A percentile compares a stretch with the other conserved stretches of the same genome.
These are phyloP conservation scores for Phyllachora maydis DNA, from an alignment of 2,329 filamentous ascomycete species.

Conservation along the genomic window DNA sequence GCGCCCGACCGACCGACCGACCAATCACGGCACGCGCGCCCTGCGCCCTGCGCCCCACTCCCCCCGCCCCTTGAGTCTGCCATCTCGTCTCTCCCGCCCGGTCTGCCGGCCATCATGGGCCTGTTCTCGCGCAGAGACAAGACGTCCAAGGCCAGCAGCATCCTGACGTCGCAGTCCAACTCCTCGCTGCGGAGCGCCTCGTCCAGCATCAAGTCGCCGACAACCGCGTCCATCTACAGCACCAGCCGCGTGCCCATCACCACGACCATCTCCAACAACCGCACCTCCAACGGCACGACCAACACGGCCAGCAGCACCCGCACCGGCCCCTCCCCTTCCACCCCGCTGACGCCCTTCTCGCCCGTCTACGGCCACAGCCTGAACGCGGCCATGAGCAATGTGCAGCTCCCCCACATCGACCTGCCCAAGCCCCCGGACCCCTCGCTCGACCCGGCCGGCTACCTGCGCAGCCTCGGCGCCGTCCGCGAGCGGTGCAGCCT, in stretches of 20 bases:
- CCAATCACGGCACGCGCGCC: slow-evolving; percentile 2
- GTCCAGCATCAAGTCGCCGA: slow-evolving; percentile 24
- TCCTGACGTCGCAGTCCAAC: slow-evolving; percentile 23
- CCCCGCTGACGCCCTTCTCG: slow-evolving; percentile 29
- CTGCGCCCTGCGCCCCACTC: too few species aligned
- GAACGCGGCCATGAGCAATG: too few species aligned
- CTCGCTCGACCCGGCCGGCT: slow-evolving; percentile 68
- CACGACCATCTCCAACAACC: slow-evolving; percentile 21
- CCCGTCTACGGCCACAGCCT: slow-evolving; percentile 19
- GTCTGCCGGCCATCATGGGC: slow-evolving; percentile 29
- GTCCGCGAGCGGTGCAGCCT: slow-evolving; percentile 63
- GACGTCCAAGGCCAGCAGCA: slow-evolving; percentile 16
- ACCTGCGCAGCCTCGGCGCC: slow-evolving; percentile 74
- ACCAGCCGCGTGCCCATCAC: too few species aligned
- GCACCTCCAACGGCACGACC: slow-evolving; percentile 27
- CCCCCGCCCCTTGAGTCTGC: too few species aligned
- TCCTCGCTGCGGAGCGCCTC: slow-evolving; percentile 28
- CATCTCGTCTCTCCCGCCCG: too few species aligned
- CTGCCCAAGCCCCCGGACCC: slow-evolving; percentile 77
- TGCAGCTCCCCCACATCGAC: slow-evolving; percentile 60
- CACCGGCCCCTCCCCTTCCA: slow-evolving; percentile 20
- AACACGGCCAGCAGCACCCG: too few species aligned
- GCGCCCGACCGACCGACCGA: slow-evolving; percentile 2
- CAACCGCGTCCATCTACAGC: slow-evolving; percentile 11
- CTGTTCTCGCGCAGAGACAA: slow-evolving; percentile 34